Conservation (phyloP, 1,284 basidiomycete species). For the Sutorius eximius region DNA sequence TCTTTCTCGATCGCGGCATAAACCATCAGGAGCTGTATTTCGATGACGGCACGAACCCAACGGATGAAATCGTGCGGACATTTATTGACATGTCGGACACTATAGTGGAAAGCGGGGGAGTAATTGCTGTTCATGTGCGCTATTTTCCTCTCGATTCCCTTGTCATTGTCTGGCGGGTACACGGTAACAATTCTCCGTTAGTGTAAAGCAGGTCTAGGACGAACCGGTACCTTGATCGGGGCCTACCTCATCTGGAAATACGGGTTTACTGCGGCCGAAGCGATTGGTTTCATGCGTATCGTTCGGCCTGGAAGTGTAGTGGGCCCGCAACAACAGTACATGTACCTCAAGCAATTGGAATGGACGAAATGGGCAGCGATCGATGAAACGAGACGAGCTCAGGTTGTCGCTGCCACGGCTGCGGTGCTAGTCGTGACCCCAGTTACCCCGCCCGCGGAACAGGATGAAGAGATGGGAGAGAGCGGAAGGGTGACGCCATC, state of each 20-base stretch:
- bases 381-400: conserved; percentile 64
- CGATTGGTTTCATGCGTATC: conserved; percentile 97
- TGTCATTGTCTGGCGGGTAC: conserved; percentile 13
- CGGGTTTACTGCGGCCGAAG: conserved; percentile 97
- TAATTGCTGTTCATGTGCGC: conserved; percentile 86
- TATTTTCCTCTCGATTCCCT: conserved; percentile 17
- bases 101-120: conserved; percentile 74
- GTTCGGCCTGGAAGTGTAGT: conserved; percentile 96
- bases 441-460: conserved; percentile 77
- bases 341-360: conserved; percentile 94
- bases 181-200: conserved; percentile 37
- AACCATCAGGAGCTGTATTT: conserved; percentile 94
- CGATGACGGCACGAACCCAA: conserved; percentile 97
- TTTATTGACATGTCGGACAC: conserved; percentile 88
- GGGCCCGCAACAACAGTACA: conserved; percentile 91
- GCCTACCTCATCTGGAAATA: conserved; percentile 99
- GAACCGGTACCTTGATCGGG: conserved; percentile 93
- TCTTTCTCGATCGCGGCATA: conserved; percentile 87
- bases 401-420: conserved; percentile 44
- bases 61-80: conserved; percentile 88
- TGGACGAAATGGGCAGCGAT: conserved; percentile 92
- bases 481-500: conserved; percentile 39
- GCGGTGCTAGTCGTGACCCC: conserved; percentile 60
- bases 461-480: conserved; percentile 55
- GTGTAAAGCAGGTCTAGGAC: conserved; percentile 93